Evolutionary conservation across 1,139 yeast genomes (phyloP), one percentile per base, ranked within the genome.

Genomic region (Geotrichum aggregatum): DNA sequence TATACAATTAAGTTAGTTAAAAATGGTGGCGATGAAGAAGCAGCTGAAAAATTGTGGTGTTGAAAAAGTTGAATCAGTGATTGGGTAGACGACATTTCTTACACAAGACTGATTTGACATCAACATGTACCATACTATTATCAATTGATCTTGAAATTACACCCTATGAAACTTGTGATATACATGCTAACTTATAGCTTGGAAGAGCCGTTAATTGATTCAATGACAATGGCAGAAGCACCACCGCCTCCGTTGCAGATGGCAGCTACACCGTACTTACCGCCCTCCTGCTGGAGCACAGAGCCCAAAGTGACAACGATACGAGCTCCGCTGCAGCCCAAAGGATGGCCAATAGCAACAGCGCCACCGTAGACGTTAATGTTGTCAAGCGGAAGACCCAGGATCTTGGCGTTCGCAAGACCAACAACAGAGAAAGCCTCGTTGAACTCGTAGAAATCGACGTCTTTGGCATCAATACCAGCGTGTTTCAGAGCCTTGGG

Each of bases 211-310:
- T 16, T 14, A 22, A 58, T 58, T 36, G 62, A 59, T 65, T 86
- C 91, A 61, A 87, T 76, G 57, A 87, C 85, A 61, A 87, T 72
- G 35, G 95, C 82, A 55, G 95, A 84, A 54, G 97, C 98, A 69
- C 98, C 98, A 69, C 98, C 98, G 66, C 98, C 98, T 76, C 98
- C 98, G 72, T 92, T 92, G 78, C 98, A 92, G 69, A 92, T 84
- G 70, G 87, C 96, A 64, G 96, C 96, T 61, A 82, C 88, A 70
- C 98, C 98, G 62, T 83, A 72, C 75, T 84, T 88, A 66, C 97
- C 98, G 49, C 63, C 63, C 65, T 74, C 76, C 74, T 89, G 96
- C 42, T 73, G 63, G 67, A 92, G 79, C 13, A 89, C 86, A 52
- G 85, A 78, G 57, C 86, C 70, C 71, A 92, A 78, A 45, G 98